Percentiles rank a stretch among this genome's conserved stretches.
Conservation (phyloP, 768 basidiomycete genomes). For the Lactifluus piperatus region DNA sequence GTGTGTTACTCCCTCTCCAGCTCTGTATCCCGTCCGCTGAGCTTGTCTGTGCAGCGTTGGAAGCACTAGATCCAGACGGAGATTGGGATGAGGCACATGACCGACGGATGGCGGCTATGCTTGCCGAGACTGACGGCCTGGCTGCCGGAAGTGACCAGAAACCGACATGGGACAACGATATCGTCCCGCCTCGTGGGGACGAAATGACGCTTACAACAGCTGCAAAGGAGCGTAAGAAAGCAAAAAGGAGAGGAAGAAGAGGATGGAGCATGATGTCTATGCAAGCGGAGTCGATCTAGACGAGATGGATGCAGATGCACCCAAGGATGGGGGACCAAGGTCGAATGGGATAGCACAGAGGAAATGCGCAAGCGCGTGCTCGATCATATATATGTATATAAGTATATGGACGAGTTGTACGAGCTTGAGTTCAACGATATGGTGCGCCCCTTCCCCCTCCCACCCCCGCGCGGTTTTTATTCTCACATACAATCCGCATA, state of each 20-base stretch:
- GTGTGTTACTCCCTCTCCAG: constrained; percentile 19
- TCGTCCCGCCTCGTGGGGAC: constrained; percentile 33
- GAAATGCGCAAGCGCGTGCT: constrained; percentile 79
- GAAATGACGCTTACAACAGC: constrained; percentile 6
- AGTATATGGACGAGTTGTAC: constrained; percentile 88
- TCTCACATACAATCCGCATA: background rate
- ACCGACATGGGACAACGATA: constrained; percentile 88
- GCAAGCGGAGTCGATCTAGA: constrained; percentile 39
- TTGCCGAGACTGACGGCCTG: constrained; percentile 43
- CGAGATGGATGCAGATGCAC: constrained; percentile 49
- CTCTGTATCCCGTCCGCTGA: background rate
- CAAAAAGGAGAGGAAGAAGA: constrained; percentile 51
- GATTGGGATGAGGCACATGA: constrained; percentile 91
- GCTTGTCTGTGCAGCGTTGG: constrained; percentile 38
- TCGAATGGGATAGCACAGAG: constrained; percentile 81
- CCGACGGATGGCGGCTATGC: constrained; percentile 67
- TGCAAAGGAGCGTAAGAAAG: constrained; percentile 19
- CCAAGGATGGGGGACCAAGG: constrained; percentile 32
- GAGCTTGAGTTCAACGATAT: constrained; percentile 93
- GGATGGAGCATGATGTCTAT: constrained; percentile 37
- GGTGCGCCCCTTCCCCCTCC: constrained; percentile 37
- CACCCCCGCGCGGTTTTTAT: background rate
- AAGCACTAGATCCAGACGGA: constrained; percentile 74
- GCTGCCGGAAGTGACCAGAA: constrained; percentile 40
- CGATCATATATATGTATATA: no score